Evolutionary conservation across 2,329 filamentous ascomycete species (phyloP).

Genomic region (Penicillium italicum): DNA sequence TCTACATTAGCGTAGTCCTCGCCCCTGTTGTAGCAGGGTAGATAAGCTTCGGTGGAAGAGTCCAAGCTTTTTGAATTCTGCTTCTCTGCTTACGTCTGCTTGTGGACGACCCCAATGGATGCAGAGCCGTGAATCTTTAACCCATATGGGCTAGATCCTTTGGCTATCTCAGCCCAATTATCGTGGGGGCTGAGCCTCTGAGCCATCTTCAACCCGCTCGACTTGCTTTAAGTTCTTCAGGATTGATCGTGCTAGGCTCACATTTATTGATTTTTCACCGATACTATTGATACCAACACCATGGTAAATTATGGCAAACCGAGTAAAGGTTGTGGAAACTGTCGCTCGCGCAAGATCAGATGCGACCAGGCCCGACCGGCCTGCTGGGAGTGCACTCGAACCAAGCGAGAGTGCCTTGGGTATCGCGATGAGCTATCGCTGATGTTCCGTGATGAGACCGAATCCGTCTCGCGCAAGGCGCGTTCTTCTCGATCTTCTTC

Average conservation of each 20-base stretch:
- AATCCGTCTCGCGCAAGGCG: constrained; percentile 57
- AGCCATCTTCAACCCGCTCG: not conserved
- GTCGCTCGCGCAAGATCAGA: constrained; percentile 43
- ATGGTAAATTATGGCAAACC: constrained; percentile 45
- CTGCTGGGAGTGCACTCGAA: constrained; percentile 60
- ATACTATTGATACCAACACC: not conserved
- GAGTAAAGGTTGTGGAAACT: constrained; percentile 45
- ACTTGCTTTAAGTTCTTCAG: too few relatives aligned
- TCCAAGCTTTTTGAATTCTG: not conserved
- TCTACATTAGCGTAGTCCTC: too few relatives aligned
- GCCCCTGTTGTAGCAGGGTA: too few relatives aligned
- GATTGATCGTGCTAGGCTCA: too few relatives aligned
- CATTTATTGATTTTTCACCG: not conserved
- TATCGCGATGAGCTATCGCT: constrained; percentile 51
- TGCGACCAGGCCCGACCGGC: constrained; percentile 60
- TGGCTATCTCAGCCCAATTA: not conserved
- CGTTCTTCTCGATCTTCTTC: not conserved
- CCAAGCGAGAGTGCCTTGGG: constrained; percentile 58
- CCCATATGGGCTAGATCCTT: not conserved
- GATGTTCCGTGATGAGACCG: constrained; percentile 54
- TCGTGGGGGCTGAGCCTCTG: not conserved
- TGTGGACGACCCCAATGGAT: not conserved
- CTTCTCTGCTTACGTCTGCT: not conserved
- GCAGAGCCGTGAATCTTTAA: not conserved
- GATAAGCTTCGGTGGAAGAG: not conserved